Percentiles rank a stretch among this genome's conserved stretches.
phyloP scores from a whole-genome alignment of 2,329 filamentous ascomycete species.

The Alternaria angustiovoidea region DNA sequence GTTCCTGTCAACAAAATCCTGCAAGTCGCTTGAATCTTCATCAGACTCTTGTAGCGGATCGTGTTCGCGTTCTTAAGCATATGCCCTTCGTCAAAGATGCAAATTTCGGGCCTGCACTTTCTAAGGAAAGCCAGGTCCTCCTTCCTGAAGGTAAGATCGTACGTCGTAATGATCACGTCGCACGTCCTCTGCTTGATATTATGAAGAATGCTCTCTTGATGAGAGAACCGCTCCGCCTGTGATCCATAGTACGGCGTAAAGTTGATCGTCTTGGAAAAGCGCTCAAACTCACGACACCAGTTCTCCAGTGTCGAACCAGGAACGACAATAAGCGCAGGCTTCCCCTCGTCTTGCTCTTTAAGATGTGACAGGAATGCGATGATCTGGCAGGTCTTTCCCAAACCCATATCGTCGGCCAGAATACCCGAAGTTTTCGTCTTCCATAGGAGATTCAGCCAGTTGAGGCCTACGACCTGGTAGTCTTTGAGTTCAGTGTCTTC shows the following conservation, averaged over 20 bases:
- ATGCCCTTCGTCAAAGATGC: constrained; percentile 94
- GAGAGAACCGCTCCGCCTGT: constrained; percentile 71
- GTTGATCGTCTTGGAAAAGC: constrained; percentile 79
- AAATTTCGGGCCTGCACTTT: constrained; percentile 63
- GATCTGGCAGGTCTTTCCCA: constrained; percentile 95
- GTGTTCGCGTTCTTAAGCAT: constrained; percentile 89
- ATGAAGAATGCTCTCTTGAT: constrained; percentile 72
- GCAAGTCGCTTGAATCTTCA: constrained; percentile 80
- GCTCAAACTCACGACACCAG: constrained; percentile 89
- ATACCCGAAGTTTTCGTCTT: constrained; percentile 84
- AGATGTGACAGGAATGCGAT: constrained; percentile 90
- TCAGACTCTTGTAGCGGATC: constrained; percentile 79
- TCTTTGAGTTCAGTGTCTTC: constrained; percentile 82
- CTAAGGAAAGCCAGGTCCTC: constrained; percentile 71
- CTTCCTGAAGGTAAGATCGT: constrained; percentile 69
- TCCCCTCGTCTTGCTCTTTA: constrained; percentile 71
- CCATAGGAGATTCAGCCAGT: constrained; percentile 90
- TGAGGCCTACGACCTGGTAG: constrained; percentile 92
- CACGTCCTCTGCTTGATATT: constrained; percentile 65
- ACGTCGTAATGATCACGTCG: constrained; percentile 76
- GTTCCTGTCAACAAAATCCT: constrained; percentile 89
- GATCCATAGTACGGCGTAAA: constrained; percentile 78
- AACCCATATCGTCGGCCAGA: constrained; percentile 94
- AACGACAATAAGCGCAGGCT: constrained; percentile 85
- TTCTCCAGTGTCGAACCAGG: constrained; percentile 95